These are phyloP conservation scores for Phytophthora tubulina DNA, from an alignment of 352 stramenopile species.

Conservation along the genomic window DNA sequence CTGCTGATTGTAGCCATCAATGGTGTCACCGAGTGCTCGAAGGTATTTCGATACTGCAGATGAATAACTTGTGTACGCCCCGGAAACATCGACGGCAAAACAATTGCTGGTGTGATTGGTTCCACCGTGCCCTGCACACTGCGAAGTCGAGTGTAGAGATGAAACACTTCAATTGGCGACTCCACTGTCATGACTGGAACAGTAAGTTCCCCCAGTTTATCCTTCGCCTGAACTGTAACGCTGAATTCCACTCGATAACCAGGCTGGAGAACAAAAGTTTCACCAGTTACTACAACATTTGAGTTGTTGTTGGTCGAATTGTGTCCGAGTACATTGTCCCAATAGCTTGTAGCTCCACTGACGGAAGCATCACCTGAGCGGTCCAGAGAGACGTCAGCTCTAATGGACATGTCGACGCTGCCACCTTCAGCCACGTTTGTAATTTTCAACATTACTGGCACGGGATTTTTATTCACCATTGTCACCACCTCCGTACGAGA, in stretches of 20 bases:
- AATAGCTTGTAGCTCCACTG: background rate
- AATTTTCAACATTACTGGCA: slow-evolving; percentile 44
- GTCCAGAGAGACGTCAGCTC: slow-evolving; percentile 14
- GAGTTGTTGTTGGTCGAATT: slow-evolving; percentile 3
- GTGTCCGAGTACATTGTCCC: background rate
- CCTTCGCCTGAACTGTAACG: slow-evolving; percentile 38
- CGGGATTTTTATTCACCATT: slow-evolving; percentile 60
- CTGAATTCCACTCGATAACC: slow-evolving; percentile 39
- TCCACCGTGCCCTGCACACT: slow-evolving; percentile 47
- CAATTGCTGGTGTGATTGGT: slow-evolving; percentile 37
- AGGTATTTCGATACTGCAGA: slow-evolving; percentile 57
- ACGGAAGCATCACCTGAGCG: background rate
- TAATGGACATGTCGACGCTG: slow-evolving; percentile 39
- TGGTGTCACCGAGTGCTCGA: slow-evolving; percentile 44
- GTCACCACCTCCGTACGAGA: slow-evolving; percentile 46
- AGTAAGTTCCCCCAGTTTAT: slow-evolving; percentile 37
- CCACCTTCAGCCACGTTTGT: slow-evolving; percentile 20
- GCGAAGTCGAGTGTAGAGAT: slow-evolving; percentile 44
- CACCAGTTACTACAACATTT: slow-evolving; percentile 13
- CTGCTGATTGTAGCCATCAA: slow-evolving; percentile 28
- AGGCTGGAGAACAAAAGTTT: slow-evolving; percentile 43
- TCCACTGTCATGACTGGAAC: slow-evolving; percentile 49
- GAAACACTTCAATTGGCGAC: slow-evolving; percentile 49
- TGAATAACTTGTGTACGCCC: slow-evolving; percentile 41
- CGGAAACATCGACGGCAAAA: slow-evolving; percentile 52